Evolutionary conservation across 202 grass and related monocot genomes (phyloP).

Genomic region (Zoysia matrella): DNA sequence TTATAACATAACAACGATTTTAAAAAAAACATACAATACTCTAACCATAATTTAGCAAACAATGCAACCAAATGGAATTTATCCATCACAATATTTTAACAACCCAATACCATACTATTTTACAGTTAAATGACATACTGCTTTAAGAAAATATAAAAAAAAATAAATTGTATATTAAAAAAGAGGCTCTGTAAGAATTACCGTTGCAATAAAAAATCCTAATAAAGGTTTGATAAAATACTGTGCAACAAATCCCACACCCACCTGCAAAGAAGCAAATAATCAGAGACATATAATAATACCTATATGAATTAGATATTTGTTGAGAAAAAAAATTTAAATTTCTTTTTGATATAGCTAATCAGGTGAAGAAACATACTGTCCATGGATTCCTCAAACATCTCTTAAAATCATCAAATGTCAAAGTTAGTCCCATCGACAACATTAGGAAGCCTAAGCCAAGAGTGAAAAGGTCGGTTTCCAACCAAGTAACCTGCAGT

Average conservation of each 20-base stretch:
- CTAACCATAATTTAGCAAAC: conserved; percentile 9
- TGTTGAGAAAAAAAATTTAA: conserved; percentile 7
- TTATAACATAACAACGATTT: conserved; percentile 22
- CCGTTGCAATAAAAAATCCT: conserved; percentile 76
- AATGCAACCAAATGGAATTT: background rate
- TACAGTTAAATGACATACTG: background rate
- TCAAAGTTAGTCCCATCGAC: conserved; percentile 95
- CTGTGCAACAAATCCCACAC: conserved; percentile 90
- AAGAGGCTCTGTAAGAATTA: conserved; percentile 45
- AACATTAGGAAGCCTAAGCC: conserved; percentile 93
- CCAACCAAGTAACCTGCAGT: conserved; percentile 91
- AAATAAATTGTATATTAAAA: background rate
- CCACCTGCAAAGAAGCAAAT: conserved; percentile 74
- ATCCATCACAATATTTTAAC: conserved; percentile 26
- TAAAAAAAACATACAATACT: conserved; percentile 20
- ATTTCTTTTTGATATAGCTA: conserved; percentile 28
- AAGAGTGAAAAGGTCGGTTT: conserved; percentile 92
- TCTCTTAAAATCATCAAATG: conserved; percentile 96
- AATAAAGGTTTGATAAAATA: conserved; percentile 90
- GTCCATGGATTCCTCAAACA: conserved; percentile 98
- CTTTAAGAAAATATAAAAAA: background rate
- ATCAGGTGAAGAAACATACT: conserved; percentile 55
- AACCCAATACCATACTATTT: conserved; percentile 3
- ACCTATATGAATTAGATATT: background rate
- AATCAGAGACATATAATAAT: conserved; percentile 38